These are phyloP conservation scores for Rhodotorula sp. DNA, from an alignment of 1,284 basidiomycete genomes.

Conservation along the genomic window DNA sequence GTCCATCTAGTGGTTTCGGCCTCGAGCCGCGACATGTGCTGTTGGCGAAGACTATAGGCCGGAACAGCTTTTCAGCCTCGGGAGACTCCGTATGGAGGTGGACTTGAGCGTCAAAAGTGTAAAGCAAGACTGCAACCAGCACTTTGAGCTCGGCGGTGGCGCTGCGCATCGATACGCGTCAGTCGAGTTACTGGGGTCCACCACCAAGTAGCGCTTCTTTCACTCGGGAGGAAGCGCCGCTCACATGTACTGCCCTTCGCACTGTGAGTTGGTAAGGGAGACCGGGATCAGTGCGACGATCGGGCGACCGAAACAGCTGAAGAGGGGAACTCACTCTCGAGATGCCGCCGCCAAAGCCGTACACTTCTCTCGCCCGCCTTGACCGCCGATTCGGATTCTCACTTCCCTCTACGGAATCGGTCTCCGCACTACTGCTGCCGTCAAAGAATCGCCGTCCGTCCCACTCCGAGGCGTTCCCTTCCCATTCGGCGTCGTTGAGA, in stretches of 20 bases:
- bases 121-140: constrained; percentile 22
- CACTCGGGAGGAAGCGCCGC: not conserved
- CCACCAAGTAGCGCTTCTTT: too few species aligned
- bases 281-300: not conserved
- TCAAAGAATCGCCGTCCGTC: constrained; percentile 39
- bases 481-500: constrained; percentile 25
- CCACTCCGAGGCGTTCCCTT: constrained; percentile 22
- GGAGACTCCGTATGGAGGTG: not conserved
- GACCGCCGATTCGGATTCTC: constrained; percentile 1
- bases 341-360: constrained; percentile 41
- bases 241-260: not conserved
- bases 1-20: constrained; percentile 2
- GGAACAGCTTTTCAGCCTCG: not conserved
- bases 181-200: too few species aligned
- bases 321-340: constrained; percentile 29
- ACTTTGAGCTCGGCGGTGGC: constrained; percentile 37
- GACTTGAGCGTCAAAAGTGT: constrained; percentile 22
- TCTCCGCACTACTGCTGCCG: not conserved
- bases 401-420: not conserved
- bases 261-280: not conserved
- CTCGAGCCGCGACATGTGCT: not conserved
- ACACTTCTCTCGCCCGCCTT: constrained; percentile 16
- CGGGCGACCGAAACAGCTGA: not conserved
- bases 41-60: not conserved
- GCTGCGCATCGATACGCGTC: constrained; percentile 5